Evolutionary conservation across 768 basidiomycete genomes (phyloP).

Genomic region (Antrodiella citrinella): DNA sequence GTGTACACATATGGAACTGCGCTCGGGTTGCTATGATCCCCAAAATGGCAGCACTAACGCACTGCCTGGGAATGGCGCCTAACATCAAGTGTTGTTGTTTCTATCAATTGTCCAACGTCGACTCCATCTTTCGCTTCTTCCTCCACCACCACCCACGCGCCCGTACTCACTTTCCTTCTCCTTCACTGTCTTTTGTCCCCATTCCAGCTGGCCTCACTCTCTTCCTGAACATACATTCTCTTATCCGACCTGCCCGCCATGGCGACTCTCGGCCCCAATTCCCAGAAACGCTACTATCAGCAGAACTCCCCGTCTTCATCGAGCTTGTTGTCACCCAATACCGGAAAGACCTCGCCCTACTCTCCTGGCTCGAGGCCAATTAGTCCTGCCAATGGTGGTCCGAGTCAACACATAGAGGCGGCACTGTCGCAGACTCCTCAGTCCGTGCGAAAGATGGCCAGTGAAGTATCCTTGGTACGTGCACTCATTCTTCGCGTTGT

Average conservation of each 20-base stretch:
- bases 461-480: conserved; percentile 37
- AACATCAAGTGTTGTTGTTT: not conserved
- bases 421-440: conserved; percentile 12
- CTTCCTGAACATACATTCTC: conserved; percentile 6
- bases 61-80: too few relatives aligned
- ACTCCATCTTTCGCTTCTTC: not conserved
- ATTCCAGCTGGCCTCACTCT: not conserved
- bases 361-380: too few relatives aligned
- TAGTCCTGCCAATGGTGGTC: too few relatives aligned
- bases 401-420: conserved; percentile 15
- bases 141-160: not conserved
- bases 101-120: conserved; percentile 1
- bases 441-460: conserved; percentile 29
- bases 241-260: not conserved
- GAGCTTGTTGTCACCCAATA: conserved; percentile 4
- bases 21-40: too few relatives aligned
- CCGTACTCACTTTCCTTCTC: conserved; percentile 1
- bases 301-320: conserved; percentile 5
- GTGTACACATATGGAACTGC: too few relatives aligned
- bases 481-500: too few relatives aligned
- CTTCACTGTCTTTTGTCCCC: not conserved
- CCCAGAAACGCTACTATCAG: conserved; percentile 3
- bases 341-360: too few relatives aligned
- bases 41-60: too few relatives aligned
- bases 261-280: conserved; percentile 9